Evolutionary conservation across 2,329 filamentous ascomycete genomes (phyloP).

Genomic region (Sporothrix euskadiensis): DNA sequence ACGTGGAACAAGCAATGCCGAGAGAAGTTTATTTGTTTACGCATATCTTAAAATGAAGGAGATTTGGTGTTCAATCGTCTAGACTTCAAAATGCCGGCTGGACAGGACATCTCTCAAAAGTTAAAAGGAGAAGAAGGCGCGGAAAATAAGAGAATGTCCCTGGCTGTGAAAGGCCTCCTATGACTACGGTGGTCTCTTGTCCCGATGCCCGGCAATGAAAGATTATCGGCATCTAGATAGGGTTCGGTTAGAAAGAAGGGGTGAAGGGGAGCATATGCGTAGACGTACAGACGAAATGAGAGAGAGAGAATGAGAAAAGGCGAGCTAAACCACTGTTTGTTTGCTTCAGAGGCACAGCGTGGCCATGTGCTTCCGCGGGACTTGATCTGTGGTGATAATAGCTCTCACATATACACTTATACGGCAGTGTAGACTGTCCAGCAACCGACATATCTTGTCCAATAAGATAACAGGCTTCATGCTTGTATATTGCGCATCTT

Average conservation of each 20-base stretch:
- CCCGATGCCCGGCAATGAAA: neutral
- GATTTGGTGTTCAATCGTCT: neutral
- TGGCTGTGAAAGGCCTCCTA: too few species aligned
- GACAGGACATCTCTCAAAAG: neutral
- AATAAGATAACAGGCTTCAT: neutral
- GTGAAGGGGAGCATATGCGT: neutral
- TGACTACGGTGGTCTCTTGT: neutral
- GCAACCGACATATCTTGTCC: neutral
- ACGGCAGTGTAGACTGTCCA: neutral
- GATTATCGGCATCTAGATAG: neutral
- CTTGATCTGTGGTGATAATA: neutral
- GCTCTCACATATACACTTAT: neutral
- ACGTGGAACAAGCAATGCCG: conserved; percentile 19
- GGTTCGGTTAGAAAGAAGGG: neutral
- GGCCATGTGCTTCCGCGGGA: conserved; percentile 5
- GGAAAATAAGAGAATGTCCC: neutral
- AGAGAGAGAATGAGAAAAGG: too few species aligned
- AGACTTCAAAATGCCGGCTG: neutral
- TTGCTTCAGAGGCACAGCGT: too few species aligned
- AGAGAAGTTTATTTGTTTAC: neutral
- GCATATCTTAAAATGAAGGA: neutral
- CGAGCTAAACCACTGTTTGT: too few species aligned
- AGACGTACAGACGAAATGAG: too few species aligned
- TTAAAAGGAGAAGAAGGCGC: neutral
- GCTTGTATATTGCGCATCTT: neutral